Conservation (phyloP, 352 stramenopile genomes). For the Pythium insidiosum region DNA sequence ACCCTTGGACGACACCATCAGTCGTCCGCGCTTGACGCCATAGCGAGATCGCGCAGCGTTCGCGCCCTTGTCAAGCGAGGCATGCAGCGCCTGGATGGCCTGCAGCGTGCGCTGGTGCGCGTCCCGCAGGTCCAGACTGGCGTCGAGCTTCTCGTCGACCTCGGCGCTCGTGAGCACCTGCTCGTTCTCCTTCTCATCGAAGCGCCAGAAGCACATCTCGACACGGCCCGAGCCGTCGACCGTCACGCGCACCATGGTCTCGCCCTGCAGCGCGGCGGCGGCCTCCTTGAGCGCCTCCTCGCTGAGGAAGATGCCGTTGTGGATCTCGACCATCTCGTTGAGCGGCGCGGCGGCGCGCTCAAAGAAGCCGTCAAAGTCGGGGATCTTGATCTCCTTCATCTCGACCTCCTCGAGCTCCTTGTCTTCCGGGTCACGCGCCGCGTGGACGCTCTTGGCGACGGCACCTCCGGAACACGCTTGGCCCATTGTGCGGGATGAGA, state of each 20-base stretch:
- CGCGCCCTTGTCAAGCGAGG: conserved; percentile 22
- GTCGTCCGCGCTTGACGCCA: conserved; percentile 24
- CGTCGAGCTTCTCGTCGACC: conserved; percentile 14
- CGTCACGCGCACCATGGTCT: conserved; percentile 29
- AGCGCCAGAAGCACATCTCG: conserved; percentile 28
- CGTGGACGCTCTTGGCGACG: conserved; percentile 35
- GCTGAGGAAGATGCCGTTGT: conserved; percentile 46
- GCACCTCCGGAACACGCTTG: conserved; percentile 42
- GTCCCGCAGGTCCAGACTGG: conserved; percentile 13
- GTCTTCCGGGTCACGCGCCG: conserved; percentile 13
- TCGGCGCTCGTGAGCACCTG: conserved; percentile 18
- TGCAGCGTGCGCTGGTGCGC: conserved; percentile 19
- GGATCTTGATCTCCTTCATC: conserved; percentile 18
- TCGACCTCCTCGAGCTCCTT: conserved; percentile 16
- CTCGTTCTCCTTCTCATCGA: conserved; percentile 36
- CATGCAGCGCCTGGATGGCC: conserved; percentile 22
- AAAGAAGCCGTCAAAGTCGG: conserved; percentile 18
- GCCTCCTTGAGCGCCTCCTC: conserved; percentile 46
- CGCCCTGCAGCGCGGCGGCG: conserved; percentile 34
- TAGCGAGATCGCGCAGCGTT: conserved; percentile 21
- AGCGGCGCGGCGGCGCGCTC: conserved; percentile 13
- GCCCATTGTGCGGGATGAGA: conserved; percentile 23
- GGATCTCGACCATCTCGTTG: conserved; percentile 23
- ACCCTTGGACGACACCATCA: conserved; percentile 21
- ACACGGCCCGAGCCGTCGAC: conserved; percentile 15